A percentile compares a stretch with the other conserved stretches of the same genome.
phyloP scores from a whole-genome alignment of 2,329 filamentous ascomycete genomes.

The Aureobasidium sp. region DNA sequence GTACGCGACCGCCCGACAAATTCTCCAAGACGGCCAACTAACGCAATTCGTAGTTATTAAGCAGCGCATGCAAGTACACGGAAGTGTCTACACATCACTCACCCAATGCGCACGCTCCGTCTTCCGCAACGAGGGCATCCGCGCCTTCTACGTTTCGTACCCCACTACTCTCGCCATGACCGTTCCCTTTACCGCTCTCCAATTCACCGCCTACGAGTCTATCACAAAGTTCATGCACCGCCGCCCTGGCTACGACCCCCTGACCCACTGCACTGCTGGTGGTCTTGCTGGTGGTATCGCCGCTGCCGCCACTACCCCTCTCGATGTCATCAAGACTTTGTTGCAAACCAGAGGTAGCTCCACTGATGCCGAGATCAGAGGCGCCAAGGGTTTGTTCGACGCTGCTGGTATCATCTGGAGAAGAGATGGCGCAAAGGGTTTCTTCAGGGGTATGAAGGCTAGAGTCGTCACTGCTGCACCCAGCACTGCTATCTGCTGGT shows the following conservation, averaged over 20 bases:
- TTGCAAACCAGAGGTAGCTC: conserved; percentile 86
- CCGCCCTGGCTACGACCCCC: conserved; percentile 71
- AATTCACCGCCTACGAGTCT: conserved; percentile 97
- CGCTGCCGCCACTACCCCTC: conserved; percentile 85
- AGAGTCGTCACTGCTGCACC: conserved; percentile 95
- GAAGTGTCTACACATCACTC: conserved; percentile 86
- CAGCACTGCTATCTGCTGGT: conserved; percentile 99
- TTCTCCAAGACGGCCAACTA: not conserved
- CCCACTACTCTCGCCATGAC: conserved; percentile 98
- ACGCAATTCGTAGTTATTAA: conserved; percentile 70
- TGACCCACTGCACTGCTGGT: conserved; percentile 88
- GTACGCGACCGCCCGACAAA: conserved; percentile 42
- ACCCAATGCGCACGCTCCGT: conserved; percentile 79
- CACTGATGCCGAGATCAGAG: conserved; percentile 68
- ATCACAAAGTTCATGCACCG: conserved; percentile 88
- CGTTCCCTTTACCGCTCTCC: conserved; percentile 91
- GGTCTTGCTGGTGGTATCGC: conserved; percentile 89
- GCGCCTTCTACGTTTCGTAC: conserved; percentile 96
- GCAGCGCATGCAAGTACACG: conserved; percentile 97
- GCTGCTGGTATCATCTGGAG: conserved; percentile 75
- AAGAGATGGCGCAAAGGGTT: conserved; percentile 76
- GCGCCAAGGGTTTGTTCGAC: conserved; percentile 72
- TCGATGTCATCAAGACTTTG: conserved; percentile 98
- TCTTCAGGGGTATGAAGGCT: conserved; percentile 87
- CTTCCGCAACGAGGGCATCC: conserved; percentile 77